Base-by-base conservation (phyloP, 2,329 filamentous ascomycete species). In the Penicillium sp. region DNA sequence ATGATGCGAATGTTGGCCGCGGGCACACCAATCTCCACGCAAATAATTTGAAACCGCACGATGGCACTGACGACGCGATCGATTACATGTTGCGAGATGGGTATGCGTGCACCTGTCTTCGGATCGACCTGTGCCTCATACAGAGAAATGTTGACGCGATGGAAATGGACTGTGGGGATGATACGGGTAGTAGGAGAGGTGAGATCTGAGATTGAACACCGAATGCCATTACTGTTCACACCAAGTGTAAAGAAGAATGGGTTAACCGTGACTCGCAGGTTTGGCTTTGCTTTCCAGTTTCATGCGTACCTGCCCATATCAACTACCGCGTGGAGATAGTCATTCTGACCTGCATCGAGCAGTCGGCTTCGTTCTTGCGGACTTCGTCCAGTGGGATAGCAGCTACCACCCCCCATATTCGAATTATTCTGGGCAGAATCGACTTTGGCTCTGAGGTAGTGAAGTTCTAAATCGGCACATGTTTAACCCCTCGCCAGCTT, bases 201-300 rank as follows among this genome's bases (percentile, higher is more conserved):
- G 12, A 95, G 77, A 53, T 88, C 84, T 8, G 88, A 88, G 59
- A 95, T 88, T 39, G 88, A 90, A 74, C 94, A 94, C 51, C 90
- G 87, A 59, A 95, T 90, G 60, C 89, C 90, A 74, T 95, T 95
- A 73, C 88, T 69, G 38, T 6, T 27, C 29, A 0, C 24, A n/a
- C 29, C 2, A n/a, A 9, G 27, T 25, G 29, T 6, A 18, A 12
- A 18, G 29, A 36, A 11, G 13, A n/a, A 41, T 6, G 11, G 39
- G 34, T 51, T 27, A 55, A 25, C 9, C 33, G 34, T 32, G 12
- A 25, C 13, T 24, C n/a, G 25, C n/a, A 13, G 12, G 3, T 11
- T 13, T 39, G 36, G 33, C 11, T 36, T 18, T 18, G 12, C 25
- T 18, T 34, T 36, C 8, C 11, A 12, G 3, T 24, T 4, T 6